Evolutionary conservation across 2,329 filamentous ascomycete genomes (phyloP), one percentile per base, ranked within the genome.

Genomic region (Sclerotinia sclerotiorum): DNA sequence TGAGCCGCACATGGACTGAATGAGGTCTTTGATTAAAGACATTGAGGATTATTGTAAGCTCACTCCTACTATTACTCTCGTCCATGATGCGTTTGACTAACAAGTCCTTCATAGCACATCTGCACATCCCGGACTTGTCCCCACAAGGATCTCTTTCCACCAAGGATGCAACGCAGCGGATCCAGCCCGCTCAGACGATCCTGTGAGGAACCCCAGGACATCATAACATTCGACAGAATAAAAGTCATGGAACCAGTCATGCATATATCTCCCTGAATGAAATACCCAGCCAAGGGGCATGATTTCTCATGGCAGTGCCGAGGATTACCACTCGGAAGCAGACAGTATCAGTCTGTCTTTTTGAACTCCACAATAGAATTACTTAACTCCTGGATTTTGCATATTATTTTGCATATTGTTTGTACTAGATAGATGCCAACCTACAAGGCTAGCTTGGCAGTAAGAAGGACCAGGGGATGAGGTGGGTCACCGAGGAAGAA

Each of bases 1-100:
- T 71, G 65, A 70, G 54, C 67, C 68, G 69, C 48, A 70, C 61
- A 55, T 63, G 57, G 74, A 72, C 66, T 77, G 74, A 77, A 73
- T 60, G 68, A 68, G 56, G 10, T 29, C 39, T 44, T 13, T 46
- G n/a, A 51, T n/a, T 27, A 10, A 42, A 24, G 21, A n/a, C 32
- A 39, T 52, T 46, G 46, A 15, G n/a, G 13, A 72, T 63, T 42
- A 70, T 72, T 70, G 74, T 75, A 57, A 71, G 74, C 70, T 44
- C 21, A 15, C 24, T 15, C 8, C 1, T 13, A 2, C 8, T 24
- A 24, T 44, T 51, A 5, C 11, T 29, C 19, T 17, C 39, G 24
- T 39, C 19, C 0, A 8, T 8, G 13, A 24, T 24, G 4, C 21
- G 2, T 21, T 8, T 39, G n/a, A 44, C 44, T 65, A 58, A 65